These are phyloP conservation scores for Zizania palustris DNA, from an alignment of 202 grass and related monocot species.

Conservation along the genomic window DNA sequence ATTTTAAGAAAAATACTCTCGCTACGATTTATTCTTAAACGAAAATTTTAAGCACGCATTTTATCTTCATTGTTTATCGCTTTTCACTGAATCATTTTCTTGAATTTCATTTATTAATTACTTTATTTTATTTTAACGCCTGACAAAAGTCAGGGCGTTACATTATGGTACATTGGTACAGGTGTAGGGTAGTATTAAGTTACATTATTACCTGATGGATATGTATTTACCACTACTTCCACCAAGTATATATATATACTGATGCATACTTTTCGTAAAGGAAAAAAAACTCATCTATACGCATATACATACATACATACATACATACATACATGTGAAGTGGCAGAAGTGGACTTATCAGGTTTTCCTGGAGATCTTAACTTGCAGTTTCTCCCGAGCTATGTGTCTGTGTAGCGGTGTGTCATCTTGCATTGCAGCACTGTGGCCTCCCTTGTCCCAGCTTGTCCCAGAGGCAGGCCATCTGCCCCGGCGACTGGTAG, in stretches of 20 bases:
- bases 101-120: too few species aligned
- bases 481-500: conserved; percentile 69
- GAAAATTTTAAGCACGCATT: too few species aligned
- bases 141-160: too few species aligned
- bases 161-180: conserved; percentile 44
- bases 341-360: conserved; percentile 12
- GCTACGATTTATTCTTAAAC: too few species aligned
- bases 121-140: too few species aligned
- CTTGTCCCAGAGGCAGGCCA: conserved; percentile 67
- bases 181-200: neutral
- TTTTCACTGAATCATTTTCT: too few species aligned
- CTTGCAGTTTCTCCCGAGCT: neutral
- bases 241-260: neutral
- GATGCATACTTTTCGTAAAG: neutral
- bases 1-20: too few species aligned
- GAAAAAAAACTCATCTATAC: neutral
- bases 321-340: conserved; percentile 24
- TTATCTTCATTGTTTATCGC: too few species aligned
- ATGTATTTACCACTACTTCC: neutral
- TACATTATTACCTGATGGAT: too few species aligned
- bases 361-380: conserved; percentile 1
- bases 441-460: conserved; percentile 46
- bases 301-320: too few species aligned
- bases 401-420: neutral
- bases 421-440: conserved; percentile 70